Evolutionary conservation across 2,329 filamentous ascomycete genomes (phyloP), one percentile per base, ranked within the genome.

Genomic region (Bipolaris zeicola): DNA sequence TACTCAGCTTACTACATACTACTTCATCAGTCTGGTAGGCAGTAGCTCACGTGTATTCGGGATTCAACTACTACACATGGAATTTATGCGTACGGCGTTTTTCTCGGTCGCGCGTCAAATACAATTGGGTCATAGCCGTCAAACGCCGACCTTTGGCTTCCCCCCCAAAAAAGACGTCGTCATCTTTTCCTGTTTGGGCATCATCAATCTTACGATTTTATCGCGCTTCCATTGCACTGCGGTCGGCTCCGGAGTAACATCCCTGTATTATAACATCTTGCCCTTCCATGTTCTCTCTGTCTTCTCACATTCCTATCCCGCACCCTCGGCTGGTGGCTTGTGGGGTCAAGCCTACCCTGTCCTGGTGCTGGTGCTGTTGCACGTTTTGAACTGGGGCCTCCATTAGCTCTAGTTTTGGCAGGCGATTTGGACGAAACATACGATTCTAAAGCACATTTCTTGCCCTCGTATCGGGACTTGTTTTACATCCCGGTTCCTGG

Each of bases 31-130:
- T 28, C 26, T 28, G 26, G 26, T 10, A 28, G 26, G 26, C 26
- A 10, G 26, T 28, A 28, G 8, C 26, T 28, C 26, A 28, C 26
- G 8, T 28, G 26, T 28, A 28, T 28, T 28, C 8, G 26, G 26
- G 33, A 36, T 38, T 37, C 31, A 33, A 16, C 20, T n/a, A 14
- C 33, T 8, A 26, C 26, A 38, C 33, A 20, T 47, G 34, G 33
- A 33, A 47, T 37, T 47, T 36, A 47, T 47, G 45, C 45, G 14
- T 14, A 18, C 45, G 45, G 45, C 45, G 24, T 47, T 47, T 47
- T 34, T 47, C 33, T 47, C 45, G 45, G 45, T 47, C 45, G 45
- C 45, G 34, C 24, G 8, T 28, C 26, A 28, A 28, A 28, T 28
- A 28, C 45, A 37, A 26, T 22, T 37, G 16, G 20, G 26, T 34